Evolutionary conservation across 2,329 filamentous ascomycete genomes (phyloP), one percentile per base, ranked within the genome.

Genomic region (Torrubiellomyces zombiae): DNA sequence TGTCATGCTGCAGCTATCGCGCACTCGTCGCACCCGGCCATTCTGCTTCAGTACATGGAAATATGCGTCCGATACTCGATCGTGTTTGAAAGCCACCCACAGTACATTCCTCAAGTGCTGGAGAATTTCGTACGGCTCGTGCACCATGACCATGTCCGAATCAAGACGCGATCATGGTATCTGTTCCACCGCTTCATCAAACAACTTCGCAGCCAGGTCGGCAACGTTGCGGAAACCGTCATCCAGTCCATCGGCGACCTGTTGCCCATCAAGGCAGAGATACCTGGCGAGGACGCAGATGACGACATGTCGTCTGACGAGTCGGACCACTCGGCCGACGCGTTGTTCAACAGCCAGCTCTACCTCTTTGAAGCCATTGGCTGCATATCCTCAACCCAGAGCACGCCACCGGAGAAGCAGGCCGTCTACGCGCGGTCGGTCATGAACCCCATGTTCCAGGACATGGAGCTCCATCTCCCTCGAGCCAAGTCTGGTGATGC

Each of bases 31-130:
- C 89, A 95, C 45, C 86, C 89, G 2, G 82, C 85, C 10, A 85
- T 94, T 25, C 71, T 94, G 34, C 62, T 98, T 13, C 83, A 94
- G 52, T 98, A 92, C 45, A 94, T 98, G 85, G 89, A 98, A 49
- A 92, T 93, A 18, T 93, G 85, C 48, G 85, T 93, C 28, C 75
- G 89, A 25, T 98, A 98, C 52, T 80, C 76, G 45, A 69, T 74
- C 15, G 92, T 94, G 49, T 95, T 98, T 45, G 85, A 95, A 44
- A 71, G 72, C 28, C 79, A 93, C 43, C 63, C 73, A 16, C 62
- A 75, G 13, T 74, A 81, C 32, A 91, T 95, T 24, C 80, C 81
- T 2, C 76, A 75, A 35, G 82, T 89, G 1, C 62, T 98, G 20
- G 83, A 94, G 42, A 83, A 77, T 44, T 95, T 98, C 49, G 80